Base-by-base conservation (phyloP, 2,329 filamentous ascomycete species). In the Cladosporium sp. region DNA sequence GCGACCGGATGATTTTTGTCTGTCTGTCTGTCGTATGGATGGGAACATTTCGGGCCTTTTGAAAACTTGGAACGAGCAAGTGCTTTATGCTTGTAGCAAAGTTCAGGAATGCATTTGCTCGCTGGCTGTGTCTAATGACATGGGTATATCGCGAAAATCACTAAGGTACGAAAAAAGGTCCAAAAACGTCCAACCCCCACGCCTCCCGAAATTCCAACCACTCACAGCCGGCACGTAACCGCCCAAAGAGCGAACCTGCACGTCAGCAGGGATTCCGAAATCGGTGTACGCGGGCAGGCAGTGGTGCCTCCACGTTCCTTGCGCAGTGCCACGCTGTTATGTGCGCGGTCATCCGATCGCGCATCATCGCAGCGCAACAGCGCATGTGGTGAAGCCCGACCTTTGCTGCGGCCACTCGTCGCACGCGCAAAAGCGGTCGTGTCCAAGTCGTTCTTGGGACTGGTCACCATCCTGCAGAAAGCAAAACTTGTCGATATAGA, bases 141-240 rank as follows among this genome's bases (percentile, higher is more conserved):
- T 51, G 58, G 58, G 58, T 61, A 61, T 61, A 49, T 61, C 28
- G 58, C 58, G 58, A 61, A 53, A 61, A 61, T 25, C 28, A 46
- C 23, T 39, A 57, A 57, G 48, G 48, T 51, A n/a, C 23, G 39
- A 53, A 46, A 28, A 26, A 53, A 26, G 23, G 21, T 57, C 54
- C 30, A 57, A 39, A 34, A 36, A 21, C 43, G 23, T 43, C 36
- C 57, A 49, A 46, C 57, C 58, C 58, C 43, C 30, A 21, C 58
- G 34, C 36, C 23, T 11, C 57, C 36, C 58, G 49, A 11, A 56
- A 63, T 56, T 46, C 49, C 49, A 46, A 18, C 60, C 60, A 63
- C 34, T 63, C 48, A 63, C 32, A 46, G 49, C 49, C 39, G 18
- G 30, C 43, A 6, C 10, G n/a, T 36, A 26, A 21, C 28, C 58